A percentile compares a stretch with the other conserved stretches of the same genome.
phyloP scores from a whole-genome alignment of 2,329 filamentous ascomycete species.

The Cadophora sp. region DNA sequence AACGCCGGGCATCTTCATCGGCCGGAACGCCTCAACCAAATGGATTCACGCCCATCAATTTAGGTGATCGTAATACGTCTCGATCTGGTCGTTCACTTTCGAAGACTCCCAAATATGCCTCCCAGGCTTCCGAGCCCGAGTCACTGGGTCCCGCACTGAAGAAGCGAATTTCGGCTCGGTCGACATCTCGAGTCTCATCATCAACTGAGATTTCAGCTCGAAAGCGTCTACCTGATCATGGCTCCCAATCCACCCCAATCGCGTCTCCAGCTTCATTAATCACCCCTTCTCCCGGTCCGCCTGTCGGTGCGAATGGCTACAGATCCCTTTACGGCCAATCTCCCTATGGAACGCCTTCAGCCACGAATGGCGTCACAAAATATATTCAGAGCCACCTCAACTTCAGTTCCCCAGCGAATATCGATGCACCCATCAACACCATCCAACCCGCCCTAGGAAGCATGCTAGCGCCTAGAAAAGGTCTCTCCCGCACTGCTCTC shows the following conservation, averaged over 20 bases:
- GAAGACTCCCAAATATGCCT: constrained; percentile 4
- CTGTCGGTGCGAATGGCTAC: constrained; percentile 8
- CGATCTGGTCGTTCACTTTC: constrained; percentile 12
- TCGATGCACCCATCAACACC: constrained; percentile 6
- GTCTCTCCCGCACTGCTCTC: constrained; percentile 4
- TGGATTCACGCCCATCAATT: constrained; percentile 9
- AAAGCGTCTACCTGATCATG: constrained; percentile 13
- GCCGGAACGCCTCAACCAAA: background rate
- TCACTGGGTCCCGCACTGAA: constrained; percentile 14
- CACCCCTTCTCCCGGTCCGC: constrained; percentile 1
- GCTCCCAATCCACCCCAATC: background rate
- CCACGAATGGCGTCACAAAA: background rate
- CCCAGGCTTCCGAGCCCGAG: constrained; percentile 7
- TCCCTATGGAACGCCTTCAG: constrained; percentile 9
- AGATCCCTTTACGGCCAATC: constrained; percentile 5
- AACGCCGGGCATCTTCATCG: constrained; percentile 1
- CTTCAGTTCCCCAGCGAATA: background rate
- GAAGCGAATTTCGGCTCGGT: constrained; percentile 16
- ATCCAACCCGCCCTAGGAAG: constrained; percentile 15
- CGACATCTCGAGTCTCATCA: constrained; percentile 9
- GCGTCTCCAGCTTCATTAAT: background rate
- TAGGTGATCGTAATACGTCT: constrained; percentile 3
- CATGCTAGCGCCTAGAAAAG: constrained; percentile 4
- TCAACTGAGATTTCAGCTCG: constrained; percentile 2
- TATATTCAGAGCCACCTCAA: constrained; percentile 6